Evolutionary conservation across 2,329 filamentous ascomycete genomes (phyloP).

Genomic region (Sporothrix luriei): DNA sequence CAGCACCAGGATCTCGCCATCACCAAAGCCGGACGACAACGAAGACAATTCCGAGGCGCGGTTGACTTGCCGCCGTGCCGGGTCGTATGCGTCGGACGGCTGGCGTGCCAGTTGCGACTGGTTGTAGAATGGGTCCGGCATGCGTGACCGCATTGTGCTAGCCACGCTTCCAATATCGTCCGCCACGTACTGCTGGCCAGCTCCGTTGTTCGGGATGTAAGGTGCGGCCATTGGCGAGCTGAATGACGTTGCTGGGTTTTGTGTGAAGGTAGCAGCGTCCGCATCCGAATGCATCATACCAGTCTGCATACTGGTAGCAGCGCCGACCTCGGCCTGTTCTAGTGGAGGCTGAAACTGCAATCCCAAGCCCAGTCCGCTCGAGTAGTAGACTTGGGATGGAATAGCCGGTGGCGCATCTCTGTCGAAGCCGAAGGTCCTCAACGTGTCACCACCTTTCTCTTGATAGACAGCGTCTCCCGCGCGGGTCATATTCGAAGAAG

Average conservation of each 20-base stretch:
- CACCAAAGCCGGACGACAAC: slow-evolving; percentile 65
- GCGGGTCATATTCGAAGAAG: neutral
- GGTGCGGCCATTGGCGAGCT: slow-evolving; percentile 37
- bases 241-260: slow-evolving; percentile 39
- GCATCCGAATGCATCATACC: slow-evolving; percentile 29
- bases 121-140: slow-evolving; percentile 46
- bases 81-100: slow-evolving; percentile 45
- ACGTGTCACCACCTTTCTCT: slow-evolving; percentile 24
- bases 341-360: slow-evolving; percentile 31
- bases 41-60: slow-evolving; percentile 59
- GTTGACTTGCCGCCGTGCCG: slow-evolving; percentile 44
- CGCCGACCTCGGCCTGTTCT: slow-evolving; percentile 18
- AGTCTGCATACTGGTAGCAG: slow-evolving; percentile 9
- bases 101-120: slow-evolving; percentile 46
- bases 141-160: slow-evolving; percentile 43
- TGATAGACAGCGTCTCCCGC: neutral
- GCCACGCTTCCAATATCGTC: slow-evolving; percentile 28
- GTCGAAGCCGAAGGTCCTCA: slow-evolving; percentile 25
- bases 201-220: neutral
- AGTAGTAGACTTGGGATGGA: slow-evolving; percentile 31
- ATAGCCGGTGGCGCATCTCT: slow-evolving; percentile 23
- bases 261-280: slow-evolving; percentile 36
- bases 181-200: slow-evolving; percentile 2
- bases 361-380: slow-evolving; percentile 38
- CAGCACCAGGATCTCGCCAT: slow-evolving; percentile 56